A percentile compares a stretch with the other conserved stretches of the same genome.
Conservation (phyloP, 129 eudicot species). For the Cynara cardunculus region DNA sequence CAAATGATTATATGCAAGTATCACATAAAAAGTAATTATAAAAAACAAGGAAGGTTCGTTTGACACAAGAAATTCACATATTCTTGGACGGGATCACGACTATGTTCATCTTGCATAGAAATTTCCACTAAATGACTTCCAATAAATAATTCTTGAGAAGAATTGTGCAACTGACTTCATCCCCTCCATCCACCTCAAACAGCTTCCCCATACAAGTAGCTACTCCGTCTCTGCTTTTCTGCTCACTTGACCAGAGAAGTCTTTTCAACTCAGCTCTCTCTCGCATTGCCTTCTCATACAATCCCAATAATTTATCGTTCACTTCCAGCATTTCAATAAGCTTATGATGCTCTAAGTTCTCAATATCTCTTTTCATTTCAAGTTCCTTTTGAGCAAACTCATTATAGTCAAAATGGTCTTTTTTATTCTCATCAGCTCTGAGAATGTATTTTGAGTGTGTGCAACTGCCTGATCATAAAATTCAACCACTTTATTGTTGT, state of each 20-base stretch:
- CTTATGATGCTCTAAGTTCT: slow-evolving; percentile 61
- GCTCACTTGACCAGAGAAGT: slow-evolving; percentile 32
- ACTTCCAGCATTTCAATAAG: slow-evolving; percentile 90
- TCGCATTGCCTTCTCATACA: slow-evolving; percentile 92
- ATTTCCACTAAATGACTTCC: slow-evolving; percentile 39
- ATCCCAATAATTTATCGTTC: slow-evolving; percentile 68
- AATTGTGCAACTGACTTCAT: slow-evolving; percentile 14
- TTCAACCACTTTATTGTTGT: slow-evolving; percentile 85
- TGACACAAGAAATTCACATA: no score
- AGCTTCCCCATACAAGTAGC: slow-evolving; percentile 46
- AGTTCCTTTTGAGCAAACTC: slow-evolving; percentile 39
- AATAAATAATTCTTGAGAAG: slow-evolving; percentile 15
- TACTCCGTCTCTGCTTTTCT: slow-evolving; percentile 10
- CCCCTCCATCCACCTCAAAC: slow-evolving; percentile 42
- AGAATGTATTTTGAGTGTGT: slow-evolving; percentile 34
- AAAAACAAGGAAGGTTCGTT: no score
- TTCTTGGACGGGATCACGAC: neutral
- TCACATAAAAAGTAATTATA: no score
- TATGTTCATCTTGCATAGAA: slow-evolving; percentile 38
- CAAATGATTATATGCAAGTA: no score
- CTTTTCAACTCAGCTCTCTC: slow-evolving; percentile 79
- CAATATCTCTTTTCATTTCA: slow-evolving; percentile 34
- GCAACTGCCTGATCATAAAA: slow-evolving; percentile 75
- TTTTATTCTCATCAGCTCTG: slow-evolving; percentile 27
- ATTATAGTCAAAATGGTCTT: slow-evolving; percentile 7